Percentiles rank a stretch among this genome's conserved stretches.
phyloP scores from a whole-genome alignment of 805 yeast species.

The Candida vaughaniae region DNA sequence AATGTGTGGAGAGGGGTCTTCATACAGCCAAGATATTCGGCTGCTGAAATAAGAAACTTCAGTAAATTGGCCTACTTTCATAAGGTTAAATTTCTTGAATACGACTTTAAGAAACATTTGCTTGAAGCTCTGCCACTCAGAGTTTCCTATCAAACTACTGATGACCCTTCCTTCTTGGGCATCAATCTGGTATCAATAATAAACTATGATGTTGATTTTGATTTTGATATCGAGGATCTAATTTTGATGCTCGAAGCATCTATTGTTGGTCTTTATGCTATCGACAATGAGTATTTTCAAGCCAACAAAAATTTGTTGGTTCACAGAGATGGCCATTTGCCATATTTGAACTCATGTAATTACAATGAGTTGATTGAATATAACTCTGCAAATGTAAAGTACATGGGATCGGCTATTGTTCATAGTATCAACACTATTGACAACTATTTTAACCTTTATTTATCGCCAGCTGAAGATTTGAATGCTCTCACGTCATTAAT shows the following conservation, averaged over 20 bases:
- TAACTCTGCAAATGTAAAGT: conserved; percentile 17
- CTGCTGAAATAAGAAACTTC: conserved; percentile 53
- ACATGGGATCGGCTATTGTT: conserved; percentile 56
- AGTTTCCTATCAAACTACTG: conserved; percentile 23
- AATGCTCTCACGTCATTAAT: conserved; percentile 12
- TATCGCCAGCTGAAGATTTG: conserved; percentile 38
- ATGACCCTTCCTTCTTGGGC: conserved; percentile 17
- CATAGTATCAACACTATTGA: conserved; percentile 57
- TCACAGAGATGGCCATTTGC: conserved; percentile 13
- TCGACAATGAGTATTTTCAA: conserved; percentile 23
- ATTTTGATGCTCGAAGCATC: conserved; percentile 39
- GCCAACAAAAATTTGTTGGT: conserved; percentile 21
- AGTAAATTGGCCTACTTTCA: conserved; percentile 58
- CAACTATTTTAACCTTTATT: conserved; percentile 51
- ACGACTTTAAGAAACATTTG: conserved; percentile 24
- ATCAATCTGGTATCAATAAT: conserved; percentile 24
- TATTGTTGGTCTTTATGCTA: conserved; percentile 37
- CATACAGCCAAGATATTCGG: conserved; percentile 37
- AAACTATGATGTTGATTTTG: conserved; percentile 17
- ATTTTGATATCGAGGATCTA: conserved; percentile 24
- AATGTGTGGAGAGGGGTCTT: conserved; percentile 33
- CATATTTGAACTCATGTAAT: conserved; percentile 19
- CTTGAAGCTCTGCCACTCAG: conserved; percentile 24
- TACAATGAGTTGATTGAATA: conserved; percentile 13
- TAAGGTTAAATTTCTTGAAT: conserved; percentile 18